A percentile compares a stretch with the other conserved stretches of the same genome.
Conservation (phyloP, 2,329 filamentous ascomycete genomes). For the Cadophora sp. region DNA sequence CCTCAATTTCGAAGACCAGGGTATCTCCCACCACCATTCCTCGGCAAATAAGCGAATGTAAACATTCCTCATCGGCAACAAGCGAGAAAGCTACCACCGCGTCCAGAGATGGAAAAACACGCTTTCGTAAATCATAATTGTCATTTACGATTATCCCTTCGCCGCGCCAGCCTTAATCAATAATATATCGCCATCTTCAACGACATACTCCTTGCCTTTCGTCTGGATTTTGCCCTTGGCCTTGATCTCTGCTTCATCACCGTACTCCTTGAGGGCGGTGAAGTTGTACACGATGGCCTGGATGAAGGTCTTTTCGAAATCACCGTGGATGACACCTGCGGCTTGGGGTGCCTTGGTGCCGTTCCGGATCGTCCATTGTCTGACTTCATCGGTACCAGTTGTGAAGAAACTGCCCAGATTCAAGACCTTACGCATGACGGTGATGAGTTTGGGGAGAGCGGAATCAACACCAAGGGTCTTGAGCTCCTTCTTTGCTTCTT, state of each 20-base stretch:
- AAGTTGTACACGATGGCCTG: slow-evolving; percentile 96
- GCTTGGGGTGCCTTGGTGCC: slow-evolving; percentile 98
- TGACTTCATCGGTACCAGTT: slow-evolving; percentile 91
- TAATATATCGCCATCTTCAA: slow-evolving; percentile 73
- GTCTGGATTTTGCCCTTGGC: slow-evolving; percentile 97
- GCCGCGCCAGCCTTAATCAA: slow-evolving; percentile 45
- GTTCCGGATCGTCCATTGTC: slow-evolving; percentile 97
- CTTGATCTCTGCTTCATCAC: slow-evolving; percentile 88
- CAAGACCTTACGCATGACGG: slow-evolving; percentile 90
- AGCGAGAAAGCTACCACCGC: neutral
- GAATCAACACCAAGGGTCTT: slow-evolving; percentile 89
- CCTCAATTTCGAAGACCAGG: slow-evolving; percentile 14
- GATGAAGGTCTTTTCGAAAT: slow-evolving; percentile 99
- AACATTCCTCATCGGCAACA: neutral
- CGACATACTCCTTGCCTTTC: slow-evolving; percentile 96
- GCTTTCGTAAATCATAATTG: neutral
- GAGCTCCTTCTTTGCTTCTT: slow-evolving; percentile 81
- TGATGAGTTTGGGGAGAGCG: slow-evolving; percentile 87
- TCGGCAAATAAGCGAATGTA: neutral
- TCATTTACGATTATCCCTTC: slow-evolving; percentile 30
- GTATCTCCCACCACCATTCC: slow-evolving; percentile 5
- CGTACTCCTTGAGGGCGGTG: slow-evolving; percentile 78
- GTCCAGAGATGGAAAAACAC: neutral
- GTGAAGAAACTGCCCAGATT: slow-evolving; percentile 98
- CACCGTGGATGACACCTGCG: slow-evolving; percentile 96